phyloP scores from a whole-genome alignment of 768 basidiomycete species.

The Phlegmacium glaucopus region DNA sequence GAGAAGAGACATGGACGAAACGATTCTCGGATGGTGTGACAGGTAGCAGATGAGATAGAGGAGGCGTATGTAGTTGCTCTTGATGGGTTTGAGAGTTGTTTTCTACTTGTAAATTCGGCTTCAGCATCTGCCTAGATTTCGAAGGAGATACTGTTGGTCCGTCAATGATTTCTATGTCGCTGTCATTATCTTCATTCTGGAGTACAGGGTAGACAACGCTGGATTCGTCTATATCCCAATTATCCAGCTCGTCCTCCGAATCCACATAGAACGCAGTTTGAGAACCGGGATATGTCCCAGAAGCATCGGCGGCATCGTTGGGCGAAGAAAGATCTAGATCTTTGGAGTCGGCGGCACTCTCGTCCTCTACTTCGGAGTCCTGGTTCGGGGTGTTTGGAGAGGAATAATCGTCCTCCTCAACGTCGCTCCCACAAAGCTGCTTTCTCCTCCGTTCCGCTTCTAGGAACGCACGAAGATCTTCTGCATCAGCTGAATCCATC shows the following conservation, averaged over 20 bases:
- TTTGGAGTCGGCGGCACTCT: neutral
- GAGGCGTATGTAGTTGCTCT: slow-evolving; percentile 38
- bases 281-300: no score
- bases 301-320: no score
- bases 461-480: slow-evolving; percentile 64
- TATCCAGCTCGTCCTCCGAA: slow-evolving; percentile 45
- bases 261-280: slow-evolving; percentile 4
- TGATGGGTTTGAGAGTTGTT: neutral
- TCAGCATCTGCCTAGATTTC: slow-evolving; percentile 27
- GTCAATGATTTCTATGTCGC: slow-evolving; percentile 24
- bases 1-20: no score
- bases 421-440: slow-evolving; percentile 45
- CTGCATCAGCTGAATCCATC: slow-evolving; percentile 38
- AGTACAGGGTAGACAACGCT: slow-evolving; percentile 29
- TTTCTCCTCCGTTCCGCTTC: slow-evolving; percentile 56
- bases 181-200: slow-evolving; percentile 17
- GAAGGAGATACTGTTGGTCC: slow-evolving; percentile 4
- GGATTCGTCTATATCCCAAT: slow-evolving; percentile 38
- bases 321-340: neutral
- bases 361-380: neutral
- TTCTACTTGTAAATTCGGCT: slow-evolving; percentile 1
- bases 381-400: neutral
- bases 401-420: slow-evolving; percentile 25
- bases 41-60: slow-evolving; percentile 32
- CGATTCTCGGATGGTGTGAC: no score